These are phyloP conservation scores for Macadamia integrifolia DNA, from an alignment of 164 flowering plant genomes.

Conservation along the genomic window DNA sequence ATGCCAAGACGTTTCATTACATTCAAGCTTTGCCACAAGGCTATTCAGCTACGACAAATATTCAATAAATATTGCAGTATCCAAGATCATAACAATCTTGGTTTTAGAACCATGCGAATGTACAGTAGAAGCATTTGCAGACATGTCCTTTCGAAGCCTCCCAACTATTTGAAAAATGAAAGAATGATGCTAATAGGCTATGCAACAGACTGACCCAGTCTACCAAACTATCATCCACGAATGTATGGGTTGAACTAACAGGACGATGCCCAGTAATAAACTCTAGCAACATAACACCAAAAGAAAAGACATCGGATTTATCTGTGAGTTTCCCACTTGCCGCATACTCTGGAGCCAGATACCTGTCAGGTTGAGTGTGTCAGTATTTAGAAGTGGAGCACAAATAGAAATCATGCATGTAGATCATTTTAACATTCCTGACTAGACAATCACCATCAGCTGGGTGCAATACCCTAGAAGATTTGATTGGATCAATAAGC, in stretches of 20 bases:
- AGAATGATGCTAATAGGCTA: too few relatives aligned
- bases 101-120: too few relatives aligned
- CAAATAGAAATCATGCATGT: background rate
- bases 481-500: background rate
- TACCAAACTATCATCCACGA: conserved; percentile 74
- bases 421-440: too few relatives aligned
- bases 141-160: too few relatives aligned
- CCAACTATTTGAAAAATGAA: too few relatives aligned
- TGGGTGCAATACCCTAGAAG: background rate
- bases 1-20: conserved; percentile 10
- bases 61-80: too few relatives aligned
- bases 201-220: conserved; percentile 67
- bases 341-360: conserved; percentile 96
- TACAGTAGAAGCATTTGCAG: too few relatives aligned
- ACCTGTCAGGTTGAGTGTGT: conserved; percentile 37
- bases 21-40: background rate
- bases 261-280: conserved; percentile 85
- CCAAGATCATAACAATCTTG: too few relatives aligned
- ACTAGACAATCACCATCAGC: background rate
- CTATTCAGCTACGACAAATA: too few relatives aligned
- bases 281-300: conserved; percentile 89
- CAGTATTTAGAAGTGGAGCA: background rate
- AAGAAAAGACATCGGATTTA: conserved; percentile 90
- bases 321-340: conserved; percentile 84
- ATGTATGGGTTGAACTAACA: conserved; percentile 43